Evolutionary conservation across 2,329 filamentous ascomycete genomes (phyloP), one percentile per base, ranked within the genome.

Genomic region (Amphichorda felina): DNA sequence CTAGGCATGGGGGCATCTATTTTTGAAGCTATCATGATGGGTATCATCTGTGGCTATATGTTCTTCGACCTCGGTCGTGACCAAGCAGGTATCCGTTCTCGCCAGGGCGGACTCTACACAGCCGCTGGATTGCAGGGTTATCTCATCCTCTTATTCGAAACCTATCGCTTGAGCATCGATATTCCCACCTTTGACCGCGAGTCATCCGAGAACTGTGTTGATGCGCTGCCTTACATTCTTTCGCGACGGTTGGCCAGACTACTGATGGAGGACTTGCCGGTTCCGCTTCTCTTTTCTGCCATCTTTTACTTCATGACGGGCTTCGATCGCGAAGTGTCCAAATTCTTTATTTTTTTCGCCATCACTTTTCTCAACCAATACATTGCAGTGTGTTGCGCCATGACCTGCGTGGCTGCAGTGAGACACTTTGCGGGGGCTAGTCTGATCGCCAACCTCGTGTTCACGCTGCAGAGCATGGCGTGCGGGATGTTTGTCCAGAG

Each of bases 271-370:
- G 82, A 87, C 47, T 48, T 87, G 0, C 79, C 80, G 0, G 79
- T 85, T 1, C 82, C 82, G 0, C 66, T 85, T 13, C 51, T 85
- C 4, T 87, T 79, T 48, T 76, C 76, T 5, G 56, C 76, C 2
- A 78, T 87, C 7, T 79, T 77, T 48, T 88, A 87, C 53, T 87
- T 84, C 51, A 85, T 87, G 78, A 72, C 75, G 6, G 81, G 80
- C 0, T 83, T 86, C 44, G 72, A 82, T 32, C 63, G 68, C 3
- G 68, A 77, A 8, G 72, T 67, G 0, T 55, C 48, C 2, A 72
- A 79, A 36, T 87, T 86, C 53, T 77, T 88, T 39, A 75, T 69
- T 1, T 88, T 86, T 57, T 79, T 87, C 43, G 62, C 68, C 3
- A 64, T 86, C 26, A 70, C 77, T 0, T 53, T 88, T 4, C 53